A percentile compares a stretch with the other conserved stretches of the same genome.
phyloP scores from a whole-genome alignment of 179 eudicot genomes.

The Drosera spatulata region DNA sequence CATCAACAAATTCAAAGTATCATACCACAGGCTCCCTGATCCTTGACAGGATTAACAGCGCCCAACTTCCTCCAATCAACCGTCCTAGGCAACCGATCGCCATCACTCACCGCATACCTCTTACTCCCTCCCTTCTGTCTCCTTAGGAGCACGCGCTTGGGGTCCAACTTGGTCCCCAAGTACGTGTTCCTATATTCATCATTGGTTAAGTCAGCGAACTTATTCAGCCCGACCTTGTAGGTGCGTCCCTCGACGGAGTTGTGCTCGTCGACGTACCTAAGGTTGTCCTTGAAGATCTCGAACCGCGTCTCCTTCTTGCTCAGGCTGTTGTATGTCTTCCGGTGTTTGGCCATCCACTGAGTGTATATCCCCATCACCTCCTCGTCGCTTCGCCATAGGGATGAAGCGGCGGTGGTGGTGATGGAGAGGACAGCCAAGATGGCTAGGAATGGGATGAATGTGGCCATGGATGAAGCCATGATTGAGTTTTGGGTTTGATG shows the following conservation, averaged over 20 bases:
- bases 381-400: slow-evolving; percentile 11
- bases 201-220: slow-evolving; percentile 69
- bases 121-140: slow-evolving; percentile 7
- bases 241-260: slow-evolving; percentile 29
- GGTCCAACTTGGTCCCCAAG: slow-evolving; percentile 44
- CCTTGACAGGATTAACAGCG: slow-evolving; percentile 57
- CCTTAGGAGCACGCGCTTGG: slow-evolving; percentile 20
- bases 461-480: no score
- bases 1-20: no score
- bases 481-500: no score
- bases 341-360: slow-evolving; percentile 49
- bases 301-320: slow-evolving; percentile 39
- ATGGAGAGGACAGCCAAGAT: no score
- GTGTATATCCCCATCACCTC: slow-evolving; percentile 36
- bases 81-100: slow-evolving; percentile 39
- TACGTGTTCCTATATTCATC: slow-evolving; percentile 54
- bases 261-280: slow-evolving; percentile 55
- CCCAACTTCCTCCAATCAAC: slow-evolving; percentile 69
- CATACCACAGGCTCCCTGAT: slow-evolving; percentile 72
- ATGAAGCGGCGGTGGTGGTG: no score
- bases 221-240: slow-evolving; percentile 57
- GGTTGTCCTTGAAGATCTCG: slow-evolving; percentile 55
- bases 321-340: slow-evolving; percentile 47
- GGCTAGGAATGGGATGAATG: no score
- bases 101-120: slow-evolving; percentile 1